Evolutionary conservation across 768 basidiomycete genomes (phyloP), one percentile per base, ranked within the genome.

Genomic region (Boletus pseudo-olivaceus): DNA sequence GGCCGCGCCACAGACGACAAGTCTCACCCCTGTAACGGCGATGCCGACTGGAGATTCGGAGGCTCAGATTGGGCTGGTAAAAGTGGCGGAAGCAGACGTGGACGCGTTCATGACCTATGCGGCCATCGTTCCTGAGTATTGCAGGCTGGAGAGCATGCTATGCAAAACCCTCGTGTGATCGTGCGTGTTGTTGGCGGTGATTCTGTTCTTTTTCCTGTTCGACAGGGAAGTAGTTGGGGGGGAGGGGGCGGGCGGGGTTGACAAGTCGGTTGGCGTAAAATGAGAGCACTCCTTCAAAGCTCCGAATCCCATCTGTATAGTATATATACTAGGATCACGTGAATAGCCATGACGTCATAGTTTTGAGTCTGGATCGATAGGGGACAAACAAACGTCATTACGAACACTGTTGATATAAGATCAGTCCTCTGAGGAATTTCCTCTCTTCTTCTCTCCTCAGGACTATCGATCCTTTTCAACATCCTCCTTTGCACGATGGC

Each of bases 41-140:
- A 74, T 93, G 50, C 80, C 83, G 15, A 91, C 90, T 1, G 75
- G 78, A 3, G 89, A 91, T 56, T 75, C 78, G 15, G 90, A 92
- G 71, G 76, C 81, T 32, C 87, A 88, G 71, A 75, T 87, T 33
- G 91, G 91, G 15, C 70, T 92, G 44, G 85, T 82, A 32, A 91
- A 90, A 70, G 85, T 93, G 7, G 90, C 91, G 0, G 89, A 91
- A 55, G 82, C 90, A 14, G 91, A 93, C 66, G 72, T 83, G 49
- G 91, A 93, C 68, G 85, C 90, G 51, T 91, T 91, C 70, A 81
- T 90, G 82, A 82, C 86, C 0, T 93, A 93, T 66, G 89, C 90
- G 19, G 82, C 88, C 34, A 87, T 92, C 66, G 86, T 93, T 17
- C 87, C 89, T 27, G 91, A 93, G 72, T 93, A 84, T 68, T 83